A percentile compares a stretch with the other conserved stretches of the same genome.
Evolutionary conservation across 164 flowering plant species (phyloP).

Genomic region (Nymphaea colorata): DNA sequence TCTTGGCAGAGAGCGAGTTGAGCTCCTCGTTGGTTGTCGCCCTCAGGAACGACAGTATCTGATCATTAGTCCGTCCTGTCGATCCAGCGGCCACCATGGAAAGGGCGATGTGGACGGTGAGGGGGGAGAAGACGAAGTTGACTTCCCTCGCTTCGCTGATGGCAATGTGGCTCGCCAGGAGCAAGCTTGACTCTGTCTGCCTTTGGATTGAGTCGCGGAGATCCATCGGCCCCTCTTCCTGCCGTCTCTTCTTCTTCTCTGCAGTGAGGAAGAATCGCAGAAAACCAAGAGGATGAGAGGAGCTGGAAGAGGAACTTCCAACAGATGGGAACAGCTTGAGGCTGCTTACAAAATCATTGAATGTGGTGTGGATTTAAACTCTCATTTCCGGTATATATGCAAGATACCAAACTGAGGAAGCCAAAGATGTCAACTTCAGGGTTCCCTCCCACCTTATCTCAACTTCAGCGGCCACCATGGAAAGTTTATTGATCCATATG

Average conservation of each 20-base stretch:
- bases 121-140: slow-evolving; percentile 55
- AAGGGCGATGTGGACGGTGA: slow-evolving; percentile 42
- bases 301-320: background rate
- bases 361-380: slow-evolving; percentile 28
- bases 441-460: no score
- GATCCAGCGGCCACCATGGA: slow-evolving; percentile 57
- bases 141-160: slow-evolving; percentile 17
- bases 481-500: no score
- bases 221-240: slow-evolving; percentile 21
- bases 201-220: slow-evolving; percentile 26
- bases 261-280: background rate
- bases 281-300: background rate
- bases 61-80: slow-evolving; percentile 37
- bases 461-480: no score
- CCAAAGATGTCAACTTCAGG: no score
- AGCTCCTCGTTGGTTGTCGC: slow-evolving; percentile 35
- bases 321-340: background rate
- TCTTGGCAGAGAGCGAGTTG: slow-evolving; percentile 33
- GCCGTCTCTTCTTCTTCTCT: no score
- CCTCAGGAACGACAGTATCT: slow-evolving; percentile 48
- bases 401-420: no score
- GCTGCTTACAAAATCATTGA: slow-evolving; percentile 19
- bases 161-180: slow-evolving; percentile 25
- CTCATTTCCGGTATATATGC: slow-evolving; percentile 21
- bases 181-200: slow-evolving; percentile 42